These are phyloP conservation scores for Ilex asprella DNA, from an alignment of 257 asterid species.

Conservation along the genomic window DNA sequence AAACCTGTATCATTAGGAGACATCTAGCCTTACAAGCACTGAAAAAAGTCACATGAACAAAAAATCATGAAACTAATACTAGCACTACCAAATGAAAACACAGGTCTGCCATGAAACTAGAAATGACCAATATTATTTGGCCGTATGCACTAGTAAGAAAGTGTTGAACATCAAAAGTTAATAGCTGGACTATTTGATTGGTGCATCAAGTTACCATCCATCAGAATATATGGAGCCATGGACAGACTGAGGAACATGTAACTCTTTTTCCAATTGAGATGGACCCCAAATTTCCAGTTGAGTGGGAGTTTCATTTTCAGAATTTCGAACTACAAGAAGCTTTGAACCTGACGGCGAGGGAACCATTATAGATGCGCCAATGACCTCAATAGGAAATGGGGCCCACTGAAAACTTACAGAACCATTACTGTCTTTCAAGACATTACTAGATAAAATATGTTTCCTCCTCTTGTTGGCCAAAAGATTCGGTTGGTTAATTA, in stretches of 20 bases:
- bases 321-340: slow-evolving; percentile 66
- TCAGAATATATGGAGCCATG: slow-evolving; percentile 86
- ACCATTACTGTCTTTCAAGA: slow-evolving; percentile 25
- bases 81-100: neutral
- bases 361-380: slow-evolving; percentile 55
- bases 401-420: slow-evolving; percentile 67
- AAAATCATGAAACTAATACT: neutral
- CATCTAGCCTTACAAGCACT: slow-evolving; percentile 6
- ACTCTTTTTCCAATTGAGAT: slow-evolving; percentile 68
- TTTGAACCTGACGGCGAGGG: slow-evolving; percentile 95
- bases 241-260: slow-evolving; percentile 48
- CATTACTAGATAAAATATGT: slow-evolving; percentile 59
- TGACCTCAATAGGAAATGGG: slow-evolving; percentile 78
- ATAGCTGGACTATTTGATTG: neutral
- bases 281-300: slow-evolving; percentile 85
- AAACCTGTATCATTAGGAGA: slow-evolving; percentile 50
- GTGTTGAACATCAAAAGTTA: too few relatives aligned
- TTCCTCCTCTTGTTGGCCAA: slow-evolving; percentile 70
- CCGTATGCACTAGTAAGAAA: neutral
- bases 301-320: slow-evolving; percentile 72
- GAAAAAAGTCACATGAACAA: neutral
- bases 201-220: slow-evolving; percentile 63
- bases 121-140: too few relatives aligned
- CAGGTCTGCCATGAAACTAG: neutral
- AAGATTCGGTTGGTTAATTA: slow-evolving; percentile 67